Conservation (phyloP, 352 stramenopile species). For the Phytophthora pini region DNA sequence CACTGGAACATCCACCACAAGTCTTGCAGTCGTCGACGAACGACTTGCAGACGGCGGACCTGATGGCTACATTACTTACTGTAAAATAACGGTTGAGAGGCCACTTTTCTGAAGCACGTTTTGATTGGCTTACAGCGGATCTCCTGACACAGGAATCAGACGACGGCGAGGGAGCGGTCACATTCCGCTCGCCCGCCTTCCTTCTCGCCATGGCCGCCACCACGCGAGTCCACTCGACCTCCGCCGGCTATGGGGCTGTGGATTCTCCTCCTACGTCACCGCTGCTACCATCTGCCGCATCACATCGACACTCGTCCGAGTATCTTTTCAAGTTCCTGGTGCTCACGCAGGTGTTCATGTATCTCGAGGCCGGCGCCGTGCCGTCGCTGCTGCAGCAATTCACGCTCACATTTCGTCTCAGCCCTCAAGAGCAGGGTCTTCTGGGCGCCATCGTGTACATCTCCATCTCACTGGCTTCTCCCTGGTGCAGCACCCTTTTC, state of each 20-base stretch:
- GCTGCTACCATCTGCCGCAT: constrained; percentile 18
- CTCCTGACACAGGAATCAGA: constrained; percentile 25
- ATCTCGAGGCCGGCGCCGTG: constrained; percentile 86
- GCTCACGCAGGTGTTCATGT: constrained; percentile 87
- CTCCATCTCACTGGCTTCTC: constrained; percentile 77
- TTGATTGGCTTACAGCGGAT: constrained; percentile 22
- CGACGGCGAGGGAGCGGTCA: not conserved
- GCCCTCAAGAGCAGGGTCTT: constrained; percentile 80
- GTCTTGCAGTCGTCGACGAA: not conserved
- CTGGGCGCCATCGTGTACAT: constrained; percentile 88
- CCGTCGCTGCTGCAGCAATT: constrained; percentile 85
- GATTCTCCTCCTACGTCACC: constrained; percentile 25
- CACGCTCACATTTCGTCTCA: constrained; percentile 78
- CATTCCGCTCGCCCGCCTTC: not conserved
- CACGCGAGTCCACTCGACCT: constrained; percentile 31
- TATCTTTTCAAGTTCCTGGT: constrained; percentile 91
- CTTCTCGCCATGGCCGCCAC: constrained; percentile 28
- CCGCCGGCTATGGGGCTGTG: constrained; percentile 35
- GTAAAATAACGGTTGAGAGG: constrained; percentile 3
- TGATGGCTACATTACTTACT: constrained; percentile 22
- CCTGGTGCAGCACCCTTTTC: constrained; percentile 84
- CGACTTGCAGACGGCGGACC: constrained; percentile 8
- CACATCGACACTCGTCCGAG: constrained; percentile 33
- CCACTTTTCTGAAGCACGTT: constrained; percentile 22
- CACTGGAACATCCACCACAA: no score